Base-by-base conservation (phyloP, 495 filamentous ascomycete species). In the Bombardia bombarda region DNA sequence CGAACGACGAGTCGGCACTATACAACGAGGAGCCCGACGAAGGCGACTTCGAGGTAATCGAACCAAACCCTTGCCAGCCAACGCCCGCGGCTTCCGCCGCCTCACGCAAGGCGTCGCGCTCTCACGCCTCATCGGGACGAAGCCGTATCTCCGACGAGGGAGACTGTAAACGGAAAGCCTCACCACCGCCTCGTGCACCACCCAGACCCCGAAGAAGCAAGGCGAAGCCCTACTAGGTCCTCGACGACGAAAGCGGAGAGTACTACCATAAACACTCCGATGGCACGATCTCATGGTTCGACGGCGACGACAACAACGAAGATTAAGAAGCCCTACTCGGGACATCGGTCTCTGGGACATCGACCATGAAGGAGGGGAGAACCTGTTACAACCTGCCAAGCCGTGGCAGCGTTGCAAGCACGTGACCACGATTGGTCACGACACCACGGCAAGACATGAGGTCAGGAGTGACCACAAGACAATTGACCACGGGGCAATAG, bases 261-360 rank as follows among this genome's bases (percentile, higher is more conserved):
- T 42, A 40, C 16, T 43, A 40, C 39, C 40, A 52, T 38, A 38
- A 32, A 40, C 49, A 52, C 43, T 39, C 49, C 10, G 44, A 52
- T 49, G 45, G 49, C 38, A 48, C 44, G 21, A 32, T 43, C 45
- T 47, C 49, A 43, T 52, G 49, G 49, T 37, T 43, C 42, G 49
- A 48, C 44, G 45, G 43, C 39, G 31, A 43, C 14, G 31, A 34
- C 12, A 30, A 38, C 34, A 36, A 10, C 24, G 24, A 26, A 26
- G 24, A 26, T 26, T 26, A 26, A 26, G 24, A 26, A 26, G 24
- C 24, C 24, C 24, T 26, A 26, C 24, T 26, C 10, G 24, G 24
- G 24, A 26, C 24, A 26, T 26, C 10, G 24, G 24, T 26, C 24
- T 26, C 24, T 26, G 24, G 24, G 10, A 26, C 24, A 26, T 26